Evolutionary conservation across 148 eudicot genomes (phyloP), one percentile per base, ranked within the genome.

Genomic region (Rhododendron molle): DNA sequence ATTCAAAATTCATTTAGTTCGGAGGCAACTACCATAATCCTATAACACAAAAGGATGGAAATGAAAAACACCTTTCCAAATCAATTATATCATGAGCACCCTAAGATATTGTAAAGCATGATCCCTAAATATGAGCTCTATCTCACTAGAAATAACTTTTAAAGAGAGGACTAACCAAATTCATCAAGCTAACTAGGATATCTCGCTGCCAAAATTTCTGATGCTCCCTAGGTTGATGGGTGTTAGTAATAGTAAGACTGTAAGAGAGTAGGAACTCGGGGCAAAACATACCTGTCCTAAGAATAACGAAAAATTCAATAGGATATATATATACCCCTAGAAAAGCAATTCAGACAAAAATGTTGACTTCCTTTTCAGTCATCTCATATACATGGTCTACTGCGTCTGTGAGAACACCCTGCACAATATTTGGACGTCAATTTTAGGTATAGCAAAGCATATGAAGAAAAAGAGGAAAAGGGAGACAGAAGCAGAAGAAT

Each of bases 401-500:
- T 86, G 99, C 99, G 88, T 96, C 99, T 47, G 92, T 89, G 34
- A 96, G 91, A 84, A 98, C 97, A 88, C 97, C 93, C 98, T 96
- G 95, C 91, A 86, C 47, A 20, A 85, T 62, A 81, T 83, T 60
- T 80, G 69, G 83, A 83, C 72, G 52, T 62, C 40, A 76, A 54
- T 73, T 74, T 83, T 83, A 83, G 80, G 32, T 30, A 32, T 46
- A 36, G 52, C 81, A n/a, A 52, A 3, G 18, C 34, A 28, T 56
- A 79, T 52, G 2, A 36, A 84, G 10, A 28, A 18, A 40, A 74
- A 78, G 65, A 20, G 36, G 36, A 34, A 50, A 20, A 10, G 8
- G 26, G 3, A 18, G 65, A 50, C 76, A 43, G 52, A 73, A 40
- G 52, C 14, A 4, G 10, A 58, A 21, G 54, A 78, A 83, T n/a